Evolutionary conservation across 441 rosid genomes (phyloP).

Genomic region (Raphanus hybrid): DNA sequence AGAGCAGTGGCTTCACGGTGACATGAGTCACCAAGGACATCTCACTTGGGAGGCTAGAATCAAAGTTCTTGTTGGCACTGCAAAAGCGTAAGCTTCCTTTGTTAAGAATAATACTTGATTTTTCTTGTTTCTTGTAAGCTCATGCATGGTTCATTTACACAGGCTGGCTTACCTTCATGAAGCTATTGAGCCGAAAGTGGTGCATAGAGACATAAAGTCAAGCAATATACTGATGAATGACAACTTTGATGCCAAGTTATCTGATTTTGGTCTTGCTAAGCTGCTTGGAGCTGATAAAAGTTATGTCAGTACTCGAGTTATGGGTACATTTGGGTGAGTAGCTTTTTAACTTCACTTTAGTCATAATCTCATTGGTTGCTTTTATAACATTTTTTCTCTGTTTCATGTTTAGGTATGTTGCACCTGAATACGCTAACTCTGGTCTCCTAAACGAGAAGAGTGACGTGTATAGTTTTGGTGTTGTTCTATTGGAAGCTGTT

Average conservation of each 20-base stretch:
- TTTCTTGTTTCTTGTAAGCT: too few relatives aligned
- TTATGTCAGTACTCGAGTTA: constrained; percentile 71
- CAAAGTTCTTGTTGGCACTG: constrained; percentile 71
- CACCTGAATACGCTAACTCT: constrained; percentile 95
- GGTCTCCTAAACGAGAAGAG: constrained; percentile 88
- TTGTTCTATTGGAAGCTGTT: constrained; percentile 87
- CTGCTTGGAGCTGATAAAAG: constrained; percentile 77
- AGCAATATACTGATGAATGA: constrained; percentile 77
- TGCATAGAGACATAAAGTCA: constrained; percentile 80
- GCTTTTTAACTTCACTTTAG: constrained; percentile 10
- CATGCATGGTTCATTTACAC: constrained; percentile 27
- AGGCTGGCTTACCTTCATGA: constrained; percentile 81
- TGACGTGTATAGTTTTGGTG: constrained; percentile 81
- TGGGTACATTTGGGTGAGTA: constrained; percentile 85
- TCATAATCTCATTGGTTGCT: constrained; percentile 25
- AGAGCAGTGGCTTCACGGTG: constrained; percentile 87
- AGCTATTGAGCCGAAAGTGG: constrained; percentile 87
- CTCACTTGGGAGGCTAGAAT: constrained; percentile 86
- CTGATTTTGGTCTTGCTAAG: constrained; percentile 82
- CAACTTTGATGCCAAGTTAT: constrained; percentile 70
- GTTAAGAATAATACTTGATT: too few relatives aligned
- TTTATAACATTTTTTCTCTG: neutral
- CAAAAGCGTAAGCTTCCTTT: constrained; percentile 67
- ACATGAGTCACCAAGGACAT: constrained; percentile 61
- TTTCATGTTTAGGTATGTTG: constrained; percentile 70